Evolutionary conservation across 2,329 filamentous ascomycete species (phyloP), one percentile per base, ranked within the genome.

Genomic region (Ascocoryne sarcoides): DNA sequence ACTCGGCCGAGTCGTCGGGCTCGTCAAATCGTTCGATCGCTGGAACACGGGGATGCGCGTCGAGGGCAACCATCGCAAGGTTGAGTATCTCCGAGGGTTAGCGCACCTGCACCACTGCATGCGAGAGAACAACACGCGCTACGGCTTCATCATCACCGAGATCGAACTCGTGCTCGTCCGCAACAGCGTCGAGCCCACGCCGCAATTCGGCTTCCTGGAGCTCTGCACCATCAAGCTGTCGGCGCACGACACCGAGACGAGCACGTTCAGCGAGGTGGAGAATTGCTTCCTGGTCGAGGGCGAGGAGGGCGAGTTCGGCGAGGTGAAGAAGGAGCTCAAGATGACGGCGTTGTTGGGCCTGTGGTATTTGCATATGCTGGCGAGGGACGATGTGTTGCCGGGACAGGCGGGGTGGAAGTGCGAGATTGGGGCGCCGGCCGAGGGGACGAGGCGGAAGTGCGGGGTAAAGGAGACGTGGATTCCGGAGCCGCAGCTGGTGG

Each of bases 21-120:
- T 95, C n/a, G 84, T 93, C 54, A 90, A 90, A 65, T 83, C 79
- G 60, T 95, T 90, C 59, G 84, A 94, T 62, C 82, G 85, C 54
- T 95, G 93, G 84, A 95, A 95, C 70, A 92, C 87, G 1, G 85
- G 84, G 47, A 94, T 95, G 85, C 84, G 88, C 44, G 78, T 81
- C 44, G 86, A 93, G 61, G 79, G 80, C 32, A 86, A 89, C 49
- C 76, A 87, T 62, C 84, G 88, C 64, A 82, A 84, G 43, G 85
- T 95, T 43, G 80, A 90, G 63, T 95, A 95, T 66, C 80, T 95
- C 15, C 81, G 84, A 37, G 86, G 86, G 1, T 76, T 96, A 4
- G 74, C 88, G 0, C 86, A 93, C 54, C 69, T 95, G 32, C 90
- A 96, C 64, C 77, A 85, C 59, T 80, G 82, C 57, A 95, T 95